These are phyloP conservation scores for Torulaspora gathmanii DNA, from an alignment of 805 yeast genomes.

Conservation along the genomic window DNA sequence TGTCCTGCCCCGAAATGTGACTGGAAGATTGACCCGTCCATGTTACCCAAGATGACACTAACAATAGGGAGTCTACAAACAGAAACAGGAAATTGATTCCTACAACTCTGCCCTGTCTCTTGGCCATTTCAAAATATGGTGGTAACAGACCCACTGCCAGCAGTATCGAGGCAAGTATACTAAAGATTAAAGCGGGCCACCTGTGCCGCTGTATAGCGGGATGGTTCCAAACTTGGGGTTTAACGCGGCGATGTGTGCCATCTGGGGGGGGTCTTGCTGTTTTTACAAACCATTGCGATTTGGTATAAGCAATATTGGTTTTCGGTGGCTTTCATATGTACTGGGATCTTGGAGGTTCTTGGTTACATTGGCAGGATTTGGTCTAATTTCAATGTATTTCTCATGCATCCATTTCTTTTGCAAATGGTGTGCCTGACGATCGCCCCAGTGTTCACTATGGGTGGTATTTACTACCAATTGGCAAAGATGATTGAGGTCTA, in stretches of 20 bases:
- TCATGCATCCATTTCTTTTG: conserved; percentile 45
- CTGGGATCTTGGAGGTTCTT: conserved; percentile 54
- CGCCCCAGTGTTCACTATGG: conserved; percentile 83
- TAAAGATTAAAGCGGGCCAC: conserved; percentile 82
- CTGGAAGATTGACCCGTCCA: too few species aligned
- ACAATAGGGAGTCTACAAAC: conserved; percentile 60
- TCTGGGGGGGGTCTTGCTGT: conserved; percentile 48
- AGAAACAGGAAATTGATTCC: conserved; percentile 85
- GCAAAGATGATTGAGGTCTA: conserved; percentile 62
- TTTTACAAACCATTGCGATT: conserved; percentile 43
- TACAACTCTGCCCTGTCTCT: conserved; percentile 76
- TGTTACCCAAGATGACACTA: conserved; percentile 53
- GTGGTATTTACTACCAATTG: conserved; percentile 68
- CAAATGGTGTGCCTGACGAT: conserved; percentile 68
- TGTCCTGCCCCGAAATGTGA: too few species aligned
- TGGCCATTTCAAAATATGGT: conserved; percentile 78
- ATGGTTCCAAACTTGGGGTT: conserved; percentile 51
- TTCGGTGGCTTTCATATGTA: conserved; percentile 50
- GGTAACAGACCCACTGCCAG: conserved; percentile 78
- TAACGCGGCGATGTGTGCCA: conserved; percentile 51
- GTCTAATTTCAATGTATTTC: conserved; percentile 38
- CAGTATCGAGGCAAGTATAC: conserved; percentile 71
- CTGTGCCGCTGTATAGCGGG: conserved; percentile 34
- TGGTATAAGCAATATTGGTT: conserved; percentile 62
- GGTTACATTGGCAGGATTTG: conserved; percentile 64